Conservation (phyloP, 2,329 filamentous ascomycete species). For the Fusarium transvaalense region DNA sequence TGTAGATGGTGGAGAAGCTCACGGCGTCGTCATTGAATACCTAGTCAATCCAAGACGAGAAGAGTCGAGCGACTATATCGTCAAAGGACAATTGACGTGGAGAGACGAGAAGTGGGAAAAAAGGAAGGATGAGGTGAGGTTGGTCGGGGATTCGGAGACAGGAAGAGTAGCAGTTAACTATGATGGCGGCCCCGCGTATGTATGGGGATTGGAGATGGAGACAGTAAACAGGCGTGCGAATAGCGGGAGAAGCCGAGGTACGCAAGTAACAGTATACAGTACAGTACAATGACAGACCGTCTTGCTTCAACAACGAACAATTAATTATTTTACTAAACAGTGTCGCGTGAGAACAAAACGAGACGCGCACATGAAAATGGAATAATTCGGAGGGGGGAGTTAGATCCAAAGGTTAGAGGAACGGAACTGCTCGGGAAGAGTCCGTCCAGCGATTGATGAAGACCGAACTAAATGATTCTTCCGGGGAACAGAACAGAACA, state of each 20-base stretch:
- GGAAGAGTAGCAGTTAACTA: conserved; percentile 26
- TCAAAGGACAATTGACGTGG: conserved; percentile 30
- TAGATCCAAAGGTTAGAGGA: conserved; percentile 14
- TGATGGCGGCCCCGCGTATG: conserved; percentile 45
- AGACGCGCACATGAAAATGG: conserved; percentile 33
- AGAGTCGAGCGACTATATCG: conserved; percentile 28
- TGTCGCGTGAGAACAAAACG: conserved; percentile 28
- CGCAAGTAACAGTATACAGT: background rate
- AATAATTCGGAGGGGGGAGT: conserved; percentile 25
- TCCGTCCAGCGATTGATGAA: conserved; percentile 28
- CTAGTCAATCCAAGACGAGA: conserved; percentile 16
- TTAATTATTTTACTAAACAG: conserved; percentile 5
- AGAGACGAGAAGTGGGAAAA: background rate
- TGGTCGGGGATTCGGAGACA: conserved; percentile 37
- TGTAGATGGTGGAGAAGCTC: conserved; percentile 40
- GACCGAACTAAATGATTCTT: too few species aligned
- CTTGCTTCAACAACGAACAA: conserved; percentile 14
- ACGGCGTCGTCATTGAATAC: conserved; percentile 50
- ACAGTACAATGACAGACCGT: conserved; percentile 18
- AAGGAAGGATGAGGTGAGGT: conserved; percentile 24
- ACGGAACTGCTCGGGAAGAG: conserved; percentile 42
- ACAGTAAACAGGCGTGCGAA: conserved; percentile 33
- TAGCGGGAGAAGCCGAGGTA: conserved; percentile 49
- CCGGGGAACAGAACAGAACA: background rate
- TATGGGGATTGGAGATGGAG: conserved; percentile 15